Evolutionary conservation across 805 yeast species (phyloP).

Genomic region (Torulaspora microellipsoides): DNA sequence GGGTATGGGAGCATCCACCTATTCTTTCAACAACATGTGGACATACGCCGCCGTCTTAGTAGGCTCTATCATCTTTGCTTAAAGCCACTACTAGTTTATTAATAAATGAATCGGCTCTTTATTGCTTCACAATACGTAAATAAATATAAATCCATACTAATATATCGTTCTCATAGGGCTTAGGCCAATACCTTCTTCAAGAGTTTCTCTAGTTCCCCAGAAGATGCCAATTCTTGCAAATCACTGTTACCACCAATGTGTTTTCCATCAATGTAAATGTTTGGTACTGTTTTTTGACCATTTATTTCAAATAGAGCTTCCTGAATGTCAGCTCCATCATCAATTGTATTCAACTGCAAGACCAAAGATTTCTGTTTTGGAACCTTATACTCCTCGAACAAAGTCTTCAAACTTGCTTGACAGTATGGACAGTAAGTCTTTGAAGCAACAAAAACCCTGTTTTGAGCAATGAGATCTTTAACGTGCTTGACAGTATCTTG

Average conservation of each 20-base stretch:
- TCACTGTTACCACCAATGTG: constrained; percentile 96
- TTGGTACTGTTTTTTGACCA: constrained; percentile 93
- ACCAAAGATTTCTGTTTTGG: constrained; percentile 39
- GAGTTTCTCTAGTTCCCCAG: constrained; percentile 51
- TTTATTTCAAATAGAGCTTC: constrained; percentile 70
- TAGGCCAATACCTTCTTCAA: constrained; percentile 21
- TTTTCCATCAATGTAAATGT: constrained; percentile 81
- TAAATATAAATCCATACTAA: not conserved
- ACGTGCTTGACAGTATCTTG: constrained; percentile 55
- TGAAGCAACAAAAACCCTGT: constrained; percentile 76
- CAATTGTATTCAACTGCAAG: constrained; percentile 45
- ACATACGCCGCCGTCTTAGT: constrained; percentile 2
- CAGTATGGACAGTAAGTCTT: constrained; percentile 73
- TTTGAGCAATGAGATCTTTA: constrained; percentile 55
- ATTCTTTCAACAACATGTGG: not conserved
- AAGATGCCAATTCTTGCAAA: constrained; percentile 62
- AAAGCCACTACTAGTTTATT: not conserved
- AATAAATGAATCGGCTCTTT: too few species aligned
- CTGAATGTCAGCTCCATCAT: constrained; percentile 81
- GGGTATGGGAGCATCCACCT: constrained; percentile 6
- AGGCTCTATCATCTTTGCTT: constrained; percentile 2
- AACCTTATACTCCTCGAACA: constrained; percentile 40
- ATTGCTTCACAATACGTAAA: too few species aligned
- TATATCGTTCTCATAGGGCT: not conserved
- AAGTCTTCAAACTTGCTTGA: constrained; percentile 41